Evolutionary conservation across 2,329 filamentous ascomycete genomes (phyloP).

Genomic region (Aspergillus quadrilineatus): DNA sequence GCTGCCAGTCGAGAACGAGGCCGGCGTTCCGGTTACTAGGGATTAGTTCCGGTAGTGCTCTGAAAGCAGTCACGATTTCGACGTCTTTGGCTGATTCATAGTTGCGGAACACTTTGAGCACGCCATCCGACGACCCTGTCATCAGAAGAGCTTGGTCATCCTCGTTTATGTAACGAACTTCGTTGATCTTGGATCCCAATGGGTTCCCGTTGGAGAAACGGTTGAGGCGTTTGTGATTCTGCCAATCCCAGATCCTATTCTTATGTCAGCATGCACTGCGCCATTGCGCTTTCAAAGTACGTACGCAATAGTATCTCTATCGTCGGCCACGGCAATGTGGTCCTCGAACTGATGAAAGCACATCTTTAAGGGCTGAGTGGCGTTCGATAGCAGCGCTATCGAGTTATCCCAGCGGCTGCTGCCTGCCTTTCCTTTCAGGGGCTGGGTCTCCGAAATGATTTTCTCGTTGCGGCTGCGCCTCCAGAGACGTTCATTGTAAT

Average conservation of each 20-base stretch:
- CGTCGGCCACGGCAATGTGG: conserved; percentile 89
- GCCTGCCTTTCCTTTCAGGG: conserved; percentile 83
- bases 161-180: conserved; percentile 97
- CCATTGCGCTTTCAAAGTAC: conserved; percentile 17
- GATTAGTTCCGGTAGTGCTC: conserved; percentile 88
- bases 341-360: conserved; percentile 98
- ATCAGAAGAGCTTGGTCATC: conserved; percentile 93
- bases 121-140: conserved; percentile 92
- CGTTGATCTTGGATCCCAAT: conserved; percentile 83
- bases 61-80: conserved; percentile 85
- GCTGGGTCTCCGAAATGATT: conserved; percentile 89
- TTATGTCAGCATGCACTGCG: conserved; percentile 4
- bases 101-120: conserved; percentile 87
- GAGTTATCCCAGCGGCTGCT: conserved; percentile 84
- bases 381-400: conserved; percentile 81
- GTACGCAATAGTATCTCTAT: conserved; percentile 77
- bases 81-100: conserved; percentile 77
- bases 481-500: conserved; percentile 96
- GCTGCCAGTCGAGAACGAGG: conserved; percentile 98
- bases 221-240: conserved; percentile 69
- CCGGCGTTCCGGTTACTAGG: conserved; percentile 92
- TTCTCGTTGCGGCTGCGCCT: conserved; percentile 86
- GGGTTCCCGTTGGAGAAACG: conserved; percentile 96
- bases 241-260: conserved; percentile 83
- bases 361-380: conserved; percentile 86